phyloP scores from a whole-genome alignment of 1,139 yeast species.

The Hyphopichia fennica region DNA sequence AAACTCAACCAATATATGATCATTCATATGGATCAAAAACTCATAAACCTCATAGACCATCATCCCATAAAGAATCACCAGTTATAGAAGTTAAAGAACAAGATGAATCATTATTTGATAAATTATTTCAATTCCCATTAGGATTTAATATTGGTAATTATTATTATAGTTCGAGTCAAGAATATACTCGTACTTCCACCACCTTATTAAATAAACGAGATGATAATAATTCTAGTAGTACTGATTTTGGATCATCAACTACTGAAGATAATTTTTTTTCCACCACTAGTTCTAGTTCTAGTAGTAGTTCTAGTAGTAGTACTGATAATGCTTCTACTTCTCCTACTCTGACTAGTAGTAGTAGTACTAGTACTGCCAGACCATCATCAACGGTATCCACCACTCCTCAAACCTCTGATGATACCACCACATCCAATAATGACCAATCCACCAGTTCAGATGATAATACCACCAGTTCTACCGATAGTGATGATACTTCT shows the following conservation, averaged over 20 bases:
- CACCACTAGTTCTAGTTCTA: not conserved
- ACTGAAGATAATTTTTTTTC: too few species aligned
- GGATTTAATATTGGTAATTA: not conserved
- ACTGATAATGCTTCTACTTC: too few species aligned
- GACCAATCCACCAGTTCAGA: not conserved
- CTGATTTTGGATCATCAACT: not conserved
- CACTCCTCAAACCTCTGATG: constrained; percentile 2
- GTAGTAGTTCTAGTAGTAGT: constrained; percentile 2
- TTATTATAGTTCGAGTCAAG: not conserved
- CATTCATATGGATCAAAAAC: not conserved
- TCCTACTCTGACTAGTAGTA: constrained; percentile 13
- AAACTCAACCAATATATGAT: not conserved
- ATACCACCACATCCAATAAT: constrained; percentile 5
- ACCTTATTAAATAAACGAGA: not conserved
- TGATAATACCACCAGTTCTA: not conserved
- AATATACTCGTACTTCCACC: not conserved
- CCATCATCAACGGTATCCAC: constrained; percentile 1
- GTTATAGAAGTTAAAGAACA: not conserved
- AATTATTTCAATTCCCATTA: not conserved
- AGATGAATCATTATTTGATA: not conserved
- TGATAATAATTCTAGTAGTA: not conserved
- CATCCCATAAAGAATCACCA: too few species aligned
- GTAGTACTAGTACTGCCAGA: constrained; percentile 7
- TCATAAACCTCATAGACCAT: not conserved
- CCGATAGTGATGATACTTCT: not conserved